Percentiles rank a stretch among this genome's conserved stretches.
Evolutionary conservation across 345 rosid species (phyloP).

Genomic region (Eucalyptus curtisii): DNA sequence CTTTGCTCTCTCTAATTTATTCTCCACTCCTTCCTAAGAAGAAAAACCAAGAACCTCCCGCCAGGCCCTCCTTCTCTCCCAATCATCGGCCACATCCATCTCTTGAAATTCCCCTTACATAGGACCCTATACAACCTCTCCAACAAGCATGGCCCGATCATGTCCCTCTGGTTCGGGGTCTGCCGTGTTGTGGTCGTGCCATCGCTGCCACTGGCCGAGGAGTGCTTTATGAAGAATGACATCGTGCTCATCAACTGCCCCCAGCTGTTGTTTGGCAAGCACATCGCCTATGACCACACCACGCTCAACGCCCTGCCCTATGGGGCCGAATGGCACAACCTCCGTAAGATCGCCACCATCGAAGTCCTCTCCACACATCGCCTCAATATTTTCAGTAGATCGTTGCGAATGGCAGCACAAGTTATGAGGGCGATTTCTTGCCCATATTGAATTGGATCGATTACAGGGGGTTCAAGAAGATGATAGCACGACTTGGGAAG

Average conservation of each 20-base stretch:
- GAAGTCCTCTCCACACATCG: background rate
- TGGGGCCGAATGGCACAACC: background rate
- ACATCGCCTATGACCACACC: background rate
- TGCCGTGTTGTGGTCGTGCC: background rate
- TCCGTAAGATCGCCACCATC: background rate
- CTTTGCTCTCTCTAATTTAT: background rate
- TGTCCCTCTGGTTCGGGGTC: background rate
- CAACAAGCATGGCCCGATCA: background rate
- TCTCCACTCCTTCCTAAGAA: background rate
- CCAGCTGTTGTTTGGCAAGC: background rate
- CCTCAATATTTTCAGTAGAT: background rate
- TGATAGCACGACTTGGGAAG: slow-evolving; percentile 4
- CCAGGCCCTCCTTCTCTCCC: slow-evolving; percentile 8
- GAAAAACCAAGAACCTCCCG: background rate
- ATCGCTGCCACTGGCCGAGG: background rate
- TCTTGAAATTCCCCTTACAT: slow-evolving; percentile 2
- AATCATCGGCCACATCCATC: background rate
- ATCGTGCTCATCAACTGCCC: background rate
- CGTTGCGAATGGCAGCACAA: background rate
- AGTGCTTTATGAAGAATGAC: background rate
- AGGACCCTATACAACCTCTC: background rate
- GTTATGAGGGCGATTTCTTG: background rate
- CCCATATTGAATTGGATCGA: background rate
- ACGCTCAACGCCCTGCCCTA: background rate
- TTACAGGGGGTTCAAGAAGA: slow-evolving; percentile 11